These are phyloP conservation scores for Rhodofomes roseus DNA, from an alignment of 1,284 basidiomycete genomes.

Conservation along the genomic window DNA sequence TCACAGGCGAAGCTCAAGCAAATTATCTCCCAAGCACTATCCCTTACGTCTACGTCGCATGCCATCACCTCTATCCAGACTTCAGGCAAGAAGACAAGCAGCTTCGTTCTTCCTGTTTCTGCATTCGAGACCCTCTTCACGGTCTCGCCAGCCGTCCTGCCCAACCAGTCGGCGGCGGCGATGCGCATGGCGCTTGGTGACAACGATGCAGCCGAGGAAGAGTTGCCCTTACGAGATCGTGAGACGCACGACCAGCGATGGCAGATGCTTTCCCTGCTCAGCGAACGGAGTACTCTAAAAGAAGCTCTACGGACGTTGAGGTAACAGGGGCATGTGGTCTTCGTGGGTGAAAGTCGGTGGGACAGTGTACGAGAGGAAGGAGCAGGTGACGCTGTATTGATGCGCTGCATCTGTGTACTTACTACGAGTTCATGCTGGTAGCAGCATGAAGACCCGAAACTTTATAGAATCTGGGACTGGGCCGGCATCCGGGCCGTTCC, in stretches of 20 bases:
- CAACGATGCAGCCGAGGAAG: constrained; percentile 49
- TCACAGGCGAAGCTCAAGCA: constrained; percentile 76
- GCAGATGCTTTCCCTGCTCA: constrained; percentile 73
- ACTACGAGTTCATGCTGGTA: background rate
- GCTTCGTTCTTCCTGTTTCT: constrained; percentile 55
- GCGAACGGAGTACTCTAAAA: constrained; percentile 68
- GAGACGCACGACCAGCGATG: constrained; percentile 66
- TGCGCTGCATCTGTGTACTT: background rate
- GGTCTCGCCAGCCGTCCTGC: constrained; percentile 70
- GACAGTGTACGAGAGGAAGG: background rate
- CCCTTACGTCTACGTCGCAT: constrained; percentile 70
- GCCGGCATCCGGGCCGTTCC: constrained; percentile 4
- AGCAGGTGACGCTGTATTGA: constrained; percentile 4
- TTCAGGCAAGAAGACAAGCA: constrained; percentile 43
- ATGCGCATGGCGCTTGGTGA: constrained; percentile 63
- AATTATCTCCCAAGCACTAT: constrained; percentile 72
- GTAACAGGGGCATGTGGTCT: constrained; percentile 7
- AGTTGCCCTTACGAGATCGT: constrained; percentile 54
- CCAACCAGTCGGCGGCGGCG: constrained; percentile 71
- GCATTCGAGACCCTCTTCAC: constrained; percentile 77
- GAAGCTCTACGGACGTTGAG: constrained; percentile 44
- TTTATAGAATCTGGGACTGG: background rate
- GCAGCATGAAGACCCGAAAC: background rate
- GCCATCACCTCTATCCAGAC: constrained; percentile 74
- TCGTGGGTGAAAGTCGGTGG: background rate